Evolutionary conservation across 1,139 yeast species (phyloP).

Genomic region (Saccharomycopsis crataegensis): DNA sequence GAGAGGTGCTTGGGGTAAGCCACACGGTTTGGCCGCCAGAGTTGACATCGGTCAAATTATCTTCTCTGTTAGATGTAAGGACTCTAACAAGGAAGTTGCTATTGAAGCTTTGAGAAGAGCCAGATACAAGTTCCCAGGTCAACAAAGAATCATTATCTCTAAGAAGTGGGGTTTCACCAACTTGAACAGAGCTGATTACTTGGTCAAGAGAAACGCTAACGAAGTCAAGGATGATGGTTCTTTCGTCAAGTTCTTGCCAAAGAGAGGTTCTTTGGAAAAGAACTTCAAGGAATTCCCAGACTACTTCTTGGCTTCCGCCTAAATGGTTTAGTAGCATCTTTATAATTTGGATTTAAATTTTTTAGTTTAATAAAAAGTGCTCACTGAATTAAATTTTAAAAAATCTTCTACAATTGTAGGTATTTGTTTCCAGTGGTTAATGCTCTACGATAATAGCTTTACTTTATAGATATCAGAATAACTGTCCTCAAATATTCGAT

Average conservation of each 20-base stretch:
- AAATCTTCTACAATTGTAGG: too few species aligned
- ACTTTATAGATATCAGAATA: too few species aligned
- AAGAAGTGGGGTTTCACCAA: slow-evolving; percentile 99
- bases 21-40: slow-evolving; percentile 99
- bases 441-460: too few species aligned
- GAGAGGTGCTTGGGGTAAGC: slow-evolving; percentile 99
- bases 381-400: too few species aligned
- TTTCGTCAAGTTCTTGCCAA: slow-evolving; percentile 95
- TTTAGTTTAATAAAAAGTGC: background rate
- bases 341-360: background rate
- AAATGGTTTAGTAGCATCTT: background rate
- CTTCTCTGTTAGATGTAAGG: slow-evolving; percentile 98
- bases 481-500: too few species aligned
- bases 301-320: slow-evolving; percentile 41
- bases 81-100: slow-evolving; percentile 93
- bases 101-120: slow-evolving; percentile 99
- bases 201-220: slow-evolving; percentile 90
- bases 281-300: slow-evolving; percentile 96
- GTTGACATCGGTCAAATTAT: slow-evolving; percentile 98
- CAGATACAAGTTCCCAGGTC: slow-evolving; percentile 99
- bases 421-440: too few species aligned
- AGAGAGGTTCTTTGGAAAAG: slow-evolving; percentile 89
- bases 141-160: slow-evolving; percentile 97
- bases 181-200: slow-evolving; percentile 95
- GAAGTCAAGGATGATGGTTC: slow-evolving; percentile 99